Evolutionary conservation across 2,329 filamentous ascomycete species (phyloP).

Genomic region (Neopestalotiopsis sp.): DNA sequence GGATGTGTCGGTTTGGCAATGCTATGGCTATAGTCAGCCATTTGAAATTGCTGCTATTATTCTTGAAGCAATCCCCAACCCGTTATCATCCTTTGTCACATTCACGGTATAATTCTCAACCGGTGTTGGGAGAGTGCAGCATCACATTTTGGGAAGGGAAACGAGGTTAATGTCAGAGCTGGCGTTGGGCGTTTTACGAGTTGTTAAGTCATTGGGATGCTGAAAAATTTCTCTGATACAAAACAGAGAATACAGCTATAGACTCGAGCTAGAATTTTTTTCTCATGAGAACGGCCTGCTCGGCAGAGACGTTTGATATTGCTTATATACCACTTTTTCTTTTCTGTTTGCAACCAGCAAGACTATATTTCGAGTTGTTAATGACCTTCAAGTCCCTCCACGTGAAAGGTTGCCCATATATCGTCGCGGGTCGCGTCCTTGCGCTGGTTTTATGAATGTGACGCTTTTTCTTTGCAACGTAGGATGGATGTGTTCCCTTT

Average conservation of each 20-base stretch:
- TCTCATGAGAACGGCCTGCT: neutral
- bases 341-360: neutral
- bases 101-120: neutral
- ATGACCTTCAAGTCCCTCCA: neutral
- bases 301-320: neutral
- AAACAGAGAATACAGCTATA: neutral
- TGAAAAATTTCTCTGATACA: neutral
- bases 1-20: neutral
- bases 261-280: constrained; percentile 1
- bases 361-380: neutral
- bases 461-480: no score
- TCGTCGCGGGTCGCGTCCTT: no score
- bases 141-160: neutral
- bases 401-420: no score
- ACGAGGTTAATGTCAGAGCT: constrained; percentile 2
- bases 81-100: neutral
- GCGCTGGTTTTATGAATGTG: no score
- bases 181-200: neutral
- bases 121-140: neutral
- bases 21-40: neutral
- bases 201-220: neutral
- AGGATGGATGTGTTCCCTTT: no score
- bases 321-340: neutral
- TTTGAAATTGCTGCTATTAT: neutral
- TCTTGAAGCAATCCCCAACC: neutral